These are phyloP conservation scores for Penicillium sp. DNA, from an alignment of 2,329 filamentous ascomycete species.

Conservation along the genomic window DNA sequence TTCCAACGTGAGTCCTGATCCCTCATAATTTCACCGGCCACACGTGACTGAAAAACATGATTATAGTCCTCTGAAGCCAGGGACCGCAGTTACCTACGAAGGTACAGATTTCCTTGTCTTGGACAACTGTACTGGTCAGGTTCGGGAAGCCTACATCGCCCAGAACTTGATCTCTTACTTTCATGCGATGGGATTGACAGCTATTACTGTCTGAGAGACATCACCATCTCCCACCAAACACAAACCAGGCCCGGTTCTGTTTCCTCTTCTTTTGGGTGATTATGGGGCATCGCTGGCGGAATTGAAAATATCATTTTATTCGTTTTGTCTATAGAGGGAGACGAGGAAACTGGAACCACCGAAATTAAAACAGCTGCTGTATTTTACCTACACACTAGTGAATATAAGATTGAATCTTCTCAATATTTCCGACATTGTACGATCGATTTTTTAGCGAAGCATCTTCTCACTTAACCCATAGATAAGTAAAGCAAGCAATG, in stretches of 20 bases:
- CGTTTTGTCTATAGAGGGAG: not conserved
- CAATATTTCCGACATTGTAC: too few relatives aligned
- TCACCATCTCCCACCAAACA: too few relatives aligned
- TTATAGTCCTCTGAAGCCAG: slow-evolving; percentile 4
- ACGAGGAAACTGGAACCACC: not conserved
- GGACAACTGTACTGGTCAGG: slow-evolving; percentile 7
- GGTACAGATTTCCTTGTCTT: slow-evolving; percentile 14
- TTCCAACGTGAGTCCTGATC: not conserved
- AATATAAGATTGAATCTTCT: too few relatives aligned
- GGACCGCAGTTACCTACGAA: slow-evolving; percentile 11
- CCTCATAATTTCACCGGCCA: too few relatives aligned
- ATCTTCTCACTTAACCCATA: too few relatives aligned
- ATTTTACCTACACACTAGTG: too few relatives aligned
- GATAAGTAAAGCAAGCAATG: not conserved
- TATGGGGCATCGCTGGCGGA: not conserved
- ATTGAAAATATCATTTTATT: not conserved
- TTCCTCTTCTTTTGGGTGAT: not conserved
- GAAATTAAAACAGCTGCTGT: too few relatives aligned
- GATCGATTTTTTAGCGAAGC: too few relatives aligned
- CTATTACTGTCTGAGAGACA: not conserved
- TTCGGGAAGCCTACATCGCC: slow-evolving; percentile 8
- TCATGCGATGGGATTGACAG: slow-evolving; percentile 3
- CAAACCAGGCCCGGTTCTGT: too few relatives aligned
- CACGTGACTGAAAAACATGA: too few relatives aligned
- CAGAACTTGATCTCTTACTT: slow-evolving; percentile 10